Percentiles rank a stretch among this genome's conserved stretches.
phyloP scores from a whole-genome alignment of 495 filamentous ascomycete genomes.

The Neurospora sp. region DNA sequence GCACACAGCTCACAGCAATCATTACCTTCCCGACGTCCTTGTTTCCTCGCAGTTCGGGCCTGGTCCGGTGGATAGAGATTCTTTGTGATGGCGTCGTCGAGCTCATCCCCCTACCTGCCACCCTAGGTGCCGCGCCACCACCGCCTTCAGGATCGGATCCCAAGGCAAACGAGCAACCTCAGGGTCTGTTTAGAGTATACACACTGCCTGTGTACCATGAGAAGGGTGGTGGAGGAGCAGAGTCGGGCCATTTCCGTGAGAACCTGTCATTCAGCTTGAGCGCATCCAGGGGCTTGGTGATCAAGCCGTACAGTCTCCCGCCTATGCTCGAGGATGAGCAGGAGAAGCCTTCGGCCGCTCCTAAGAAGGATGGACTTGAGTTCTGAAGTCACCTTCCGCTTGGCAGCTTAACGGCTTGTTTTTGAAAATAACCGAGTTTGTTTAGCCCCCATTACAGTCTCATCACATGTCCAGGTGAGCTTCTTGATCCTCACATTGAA shows the following conservation, averaged over 20 bases:
- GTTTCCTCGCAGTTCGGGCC: slow-evolving; percentile 64
- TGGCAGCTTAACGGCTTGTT: neutral
- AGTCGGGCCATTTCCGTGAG: slow-evolving; percentile 56
- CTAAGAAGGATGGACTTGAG: slow-evolving; percentile 20
- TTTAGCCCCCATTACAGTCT: neutral
- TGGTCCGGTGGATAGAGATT: slow-evolving; percentile 82
- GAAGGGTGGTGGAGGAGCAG: slow-evolving; percentile 70
- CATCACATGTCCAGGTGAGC: neutral
- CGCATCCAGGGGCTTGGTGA: slow-evolving; percentile 65
- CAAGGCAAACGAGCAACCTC: slow-evolving; percentile 59
- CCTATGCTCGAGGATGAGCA: slow-evolving; percentile 74
- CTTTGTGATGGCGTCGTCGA: slow-evolving; percentile 82
- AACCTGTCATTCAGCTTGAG: slow-evolving; percentile 87
- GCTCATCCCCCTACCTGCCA: slow-evolving; percentile 73
- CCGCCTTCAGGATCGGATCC: slow-evolving; percentile 22
- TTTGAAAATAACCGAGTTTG: neutral
- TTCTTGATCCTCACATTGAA: neutral
- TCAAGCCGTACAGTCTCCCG: slow-evolving; percentile 82
- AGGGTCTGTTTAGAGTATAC: slow-evolving; percentile 78
- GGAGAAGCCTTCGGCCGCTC: slow-evolving; percentile 37
- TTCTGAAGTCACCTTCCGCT: slow-evolving; percentile 11
- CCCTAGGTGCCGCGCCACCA: slow-evolving; percentile 42
- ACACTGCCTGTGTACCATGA: slow-evolving; percentile 77
- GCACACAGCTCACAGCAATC: slow-evolving; percentile 58
- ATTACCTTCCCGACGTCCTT: slow-evolving; percentile 73